These are phyloP conservation scores for Populus trichocarpa DNA, from an alignment of 441 rosid species.

Conservation along the genomic window DNA sequence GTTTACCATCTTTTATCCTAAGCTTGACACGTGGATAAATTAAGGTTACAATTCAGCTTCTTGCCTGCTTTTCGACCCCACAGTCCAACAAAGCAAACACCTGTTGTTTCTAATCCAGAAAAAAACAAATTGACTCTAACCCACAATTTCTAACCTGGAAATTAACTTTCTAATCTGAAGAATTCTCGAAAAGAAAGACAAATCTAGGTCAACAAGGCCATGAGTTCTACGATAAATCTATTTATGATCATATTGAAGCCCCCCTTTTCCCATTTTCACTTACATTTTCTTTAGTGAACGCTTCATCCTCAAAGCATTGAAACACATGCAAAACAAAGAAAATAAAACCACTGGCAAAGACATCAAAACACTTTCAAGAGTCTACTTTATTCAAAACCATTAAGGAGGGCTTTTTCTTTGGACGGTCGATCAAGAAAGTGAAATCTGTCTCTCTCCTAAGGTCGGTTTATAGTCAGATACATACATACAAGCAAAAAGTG, in stretches of 20 bases:
- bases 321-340: background rate
- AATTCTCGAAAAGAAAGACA: conserved; percentile 1
- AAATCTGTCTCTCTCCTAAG: conserved; percentile 13
- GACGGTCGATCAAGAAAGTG: conserved; percentile 44
- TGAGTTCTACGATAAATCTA: background rate
- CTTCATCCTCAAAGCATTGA: background rate
- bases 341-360: conserved; percentile 9
- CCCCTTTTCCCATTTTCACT: background rate
- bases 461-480: conserved; percentile 42
- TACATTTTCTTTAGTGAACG: conserved; percentile 2
- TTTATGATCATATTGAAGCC: background rate
- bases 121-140: conserved; percentile 9
- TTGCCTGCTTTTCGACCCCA: conserved; percentile 8
- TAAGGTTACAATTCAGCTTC: conserved; percentile 4
- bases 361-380: conserved; percentile 27
- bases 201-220: conserved; percentile 10
- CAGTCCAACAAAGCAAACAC: background rate
- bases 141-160: background rate
- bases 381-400: conserved; percentile 14
- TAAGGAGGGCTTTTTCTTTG: conserved; percentile 35
- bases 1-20: background rate
- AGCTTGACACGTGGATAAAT: background rate
- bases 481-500: background rate
- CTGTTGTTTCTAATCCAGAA: conserved; percentile 13
- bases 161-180: background rate